Base-by-base conservation (phyloP, 2,329 filamentous ascomycete species). In the Dactylellina cionopaga region DNA sequence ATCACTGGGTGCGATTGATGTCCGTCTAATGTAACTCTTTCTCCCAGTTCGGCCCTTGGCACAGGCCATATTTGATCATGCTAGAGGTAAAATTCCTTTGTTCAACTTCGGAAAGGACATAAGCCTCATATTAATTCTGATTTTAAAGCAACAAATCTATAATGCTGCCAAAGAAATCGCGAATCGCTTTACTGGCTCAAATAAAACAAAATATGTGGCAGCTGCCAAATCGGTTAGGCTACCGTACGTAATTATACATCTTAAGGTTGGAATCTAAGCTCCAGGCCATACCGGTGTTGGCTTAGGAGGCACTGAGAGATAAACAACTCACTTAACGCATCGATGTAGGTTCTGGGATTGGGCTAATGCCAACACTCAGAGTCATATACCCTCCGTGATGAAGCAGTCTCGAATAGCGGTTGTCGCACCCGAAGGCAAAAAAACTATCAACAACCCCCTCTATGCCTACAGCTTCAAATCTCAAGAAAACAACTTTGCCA, bases 1-100 rank as follows among this genome's bases (percentile, higher is more conserved):
- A 4, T 5, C 9, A 35, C 9, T 17, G 3, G 22, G n/a, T n/a
- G 10, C n/a, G n/a, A n/a, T n/a, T n/a, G n/a, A n/a, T n/a, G n/a
- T n/a, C n/a, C n/a, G 24, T 9, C 3, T 24, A 22, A 22, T 24
- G 11, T 19, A 29, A 9, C 19, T 44, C 29, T n/a, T 7, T 13
- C 1, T 2, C 5, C 31, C 13, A 65, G 39, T 79, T 79, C 51
- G 62, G 70, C 6, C 77, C 76, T 41, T 79, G 77, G 77, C 77
- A 79, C 69, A 66, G 77, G 25, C 76, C 77, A 2, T 79, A 78
- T 39, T 44, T 78, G 49, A 33, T 70, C n/a, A 62, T 78, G 37
- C 27, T 78, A 7, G 77, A 79, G 72, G 76, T 77, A 62, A 58
- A 47, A 37, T 4, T 37, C 22, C 54, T n/a, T 7, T n/a, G 13